Base-by-base conservation (phyloP, 2,329 filamentous ascomycete species). In the Alternaria infectoria region DNA sequence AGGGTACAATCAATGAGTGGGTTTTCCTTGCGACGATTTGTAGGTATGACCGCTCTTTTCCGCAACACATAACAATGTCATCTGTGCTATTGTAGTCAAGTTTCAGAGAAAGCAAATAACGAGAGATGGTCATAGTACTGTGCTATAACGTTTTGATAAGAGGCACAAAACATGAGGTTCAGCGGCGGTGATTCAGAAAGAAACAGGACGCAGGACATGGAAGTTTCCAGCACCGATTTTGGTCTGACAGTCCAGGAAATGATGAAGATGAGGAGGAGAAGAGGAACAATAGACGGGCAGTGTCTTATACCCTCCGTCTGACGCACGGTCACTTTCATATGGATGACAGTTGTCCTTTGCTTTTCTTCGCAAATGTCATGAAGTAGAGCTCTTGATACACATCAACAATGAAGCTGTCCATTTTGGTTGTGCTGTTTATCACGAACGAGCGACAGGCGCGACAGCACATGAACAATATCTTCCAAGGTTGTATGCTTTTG, bases 181-280 rank as follows among this genome's bases (percentile, higher is more conserved):
- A 0, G 15, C 32, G 4, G 4, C 1, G 4, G 4, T n/a, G 0
- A 1, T n/a, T 5, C 15, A 1, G 32, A 40, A 40, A 40, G 8
- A 17, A 40, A 40, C 4, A 40, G 15, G 15, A n/a, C 32, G 15
- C 32, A 36, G 13, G 32, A 0, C 30, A 36, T 25, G 4, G 5
- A 23, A 23, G 4, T 23, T 23, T 23, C 4, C 3, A 23, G 21
- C 21, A 5, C 21, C 4, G 5, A 23, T 5, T 23, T 23, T 23
- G 30, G 30, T 15, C 32, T 36, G 15, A 9, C 7, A 17, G 17
- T 40, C 0, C 32, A 40, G 15, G 32, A 17, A 40, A 5, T 17
- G 19, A 23, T 13, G 4, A 21, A 21, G 12, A 23, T 23, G 28
- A 32, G 17, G 7, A 21, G 49, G 5, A 17, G 26, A 36, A 21